phyloP scores from a whole-genome alignment of 176 grass and related monocot genomes.

The Luzula sylvatica region DNA sequence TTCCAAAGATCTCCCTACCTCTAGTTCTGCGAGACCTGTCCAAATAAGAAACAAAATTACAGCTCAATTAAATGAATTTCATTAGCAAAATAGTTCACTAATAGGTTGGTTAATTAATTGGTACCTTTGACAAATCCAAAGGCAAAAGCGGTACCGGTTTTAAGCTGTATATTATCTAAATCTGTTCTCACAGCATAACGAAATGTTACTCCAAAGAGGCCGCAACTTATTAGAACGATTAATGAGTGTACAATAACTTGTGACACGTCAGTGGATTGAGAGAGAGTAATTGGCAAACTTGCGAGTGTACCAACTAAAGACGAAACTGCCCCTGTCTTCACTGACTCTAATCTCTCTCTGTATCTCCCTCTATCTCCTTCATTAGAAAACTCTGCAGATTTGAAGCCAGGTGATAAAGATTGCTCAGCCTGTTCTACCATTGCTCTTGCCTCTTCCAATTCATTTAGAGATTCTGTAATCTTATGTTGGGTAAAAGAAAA shows the following conservation, averaged over 20 bases:
- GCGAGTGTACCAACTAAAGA: constrained; percentile 49
- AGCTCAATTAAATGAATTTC: not conserved
- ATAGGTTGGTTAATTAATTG: constrained; percentile 3
- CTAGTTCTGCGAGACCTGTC: constrained; percentile 64
- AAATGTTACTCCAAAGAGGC: constrained; percentile 73
- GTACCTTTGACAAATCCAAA: constrained; percentile 78
- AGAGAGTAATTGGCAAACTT: constrained; percentile 73
- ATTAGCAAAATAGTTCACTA: constrained; percentile 8
- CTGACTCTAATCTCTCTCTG: constrained; percentile 64
- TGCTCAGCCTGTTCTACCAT: constrained; percentile 74
- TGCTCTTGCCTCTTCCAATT: constrained; percentile 60
- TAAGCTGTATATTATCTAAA: constrained; percentile 72
- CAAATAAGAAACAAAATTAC: constrained; percentile 11
- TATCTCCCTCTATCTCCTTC: constrained; percentile 28
- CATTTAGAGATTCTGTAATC: constrained; percentile 74
- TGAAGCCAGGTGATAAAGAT: constrained; percentile 39
- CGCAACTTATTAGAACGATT: constrained; percentile 49
- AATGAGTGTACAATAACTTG: constrained; percentile 46
- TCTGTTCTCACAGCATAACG: constrained; percentile 75
- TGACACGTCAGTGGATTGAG: constrained; percentile 38
- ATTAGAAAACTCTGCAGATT: constrained; percentile 14
- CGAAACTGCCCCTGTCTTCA: constrained; percentile 61
- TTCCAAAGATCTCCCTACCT: constrained; percentile 33
- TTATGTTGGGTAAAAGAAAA: constrained; percentile 3
- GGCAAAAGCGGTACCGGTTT: constrained; percentile 48